Evolutionary conservation across 768 basidiomycete species (phyloP), one percentile per base, ranked within the genome.

Genomic region (Tulasnella sp.): DNA sequence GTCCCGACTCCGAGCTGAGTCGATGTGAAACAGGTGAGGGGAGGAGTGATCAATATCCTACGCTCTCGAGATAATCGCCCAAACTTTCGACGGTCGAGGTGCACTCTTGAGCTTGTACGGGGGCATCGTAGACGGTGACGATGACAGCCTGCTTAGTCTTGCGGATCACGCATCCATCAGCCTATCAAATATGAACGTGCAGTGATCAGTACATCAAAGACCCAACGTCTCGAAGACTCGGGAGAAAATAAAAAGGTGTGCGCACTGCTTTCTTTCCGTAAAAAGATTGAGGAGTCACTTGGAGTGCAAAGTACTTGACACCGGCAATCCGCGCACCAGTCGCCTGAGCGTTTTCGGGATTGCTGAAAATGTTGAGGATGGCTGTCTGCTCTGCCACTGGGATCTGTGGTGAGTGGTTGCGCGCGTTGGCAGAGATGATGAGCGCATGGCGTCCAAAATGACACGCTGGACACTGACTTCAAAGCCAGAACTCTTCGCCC

Each of bases 61-160:
- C 29, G 8, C 45, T 24, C 63, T 79, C 85, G 68, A 96, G 77
- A 71, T 93, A 91, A 71, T 92, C 86, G 32, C 82, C 90, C 24
- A 94, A 73, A 4, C 66, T 67, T 70, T 86, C 82, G 42, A 86
- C 86, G 38, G 86, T 64, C 15, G 77, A 67, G 21, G 81, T 85
- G 17, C 79, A 75, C 69, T 94, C 92, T 15, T 73, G 65, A 1
- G 82, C 83, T 68, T 86, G 85, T 42, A 70, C 67, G 0, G 89
- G 89, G 4, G 76, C 73, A 0, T 61, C 61, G 71, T 95, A 97
- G 68, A 84, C 83, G 4, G 81, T 80, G 21, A 96, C 82, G 54
- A 97, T 75, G 58, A 95, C 74, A n/a, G 88, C 90, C 67, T 88
- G 85, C 62, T 78, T 85, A 17, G 90, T 94, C 76, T 86, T 87